A percentile compares a stretch with the other conserved stretches of the same genome.
These are phyloP conservation scores for Andalucia godoyi DNA, from an alignment of 78 protist species.

Conservation along the genomic window DNA sequence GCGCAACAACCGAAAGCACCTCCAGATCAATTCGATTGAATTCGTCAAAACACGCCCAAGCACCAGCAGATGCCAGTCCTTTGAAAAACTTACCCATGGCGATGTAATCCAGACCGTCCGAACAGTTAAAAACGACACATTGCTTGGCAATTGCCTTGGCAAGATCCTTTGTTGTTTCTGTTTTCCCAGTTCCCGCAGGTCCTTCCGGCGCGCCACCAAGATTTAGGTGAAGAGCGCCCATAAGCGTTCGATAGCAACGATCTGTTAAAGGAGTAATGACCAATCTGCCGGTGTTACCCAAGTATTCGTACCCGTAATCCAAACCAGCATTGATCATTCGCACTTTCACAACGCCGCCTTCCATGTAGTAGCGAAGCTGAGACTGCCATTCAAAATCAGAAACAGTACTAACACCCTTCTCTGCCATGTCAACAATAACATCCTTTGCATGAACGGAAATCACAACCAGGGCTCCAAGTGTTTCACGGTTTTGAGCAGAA, in stretches of 20 bases:
- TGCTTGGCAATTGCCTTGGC: conserved; percentile 71
- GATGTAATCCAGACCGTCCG: conserved; percentile 52
- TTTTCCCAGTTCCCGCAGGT: conserved; percentile 86
- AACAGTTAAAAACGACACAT: conserved; percentile 79
- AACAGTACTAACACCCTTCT: neutral
- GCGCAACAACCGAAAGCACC: conserved; percentile 74
- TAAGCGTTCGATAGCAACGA: conserved; percentile 78
- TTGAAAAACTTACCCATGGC: conserved; percentile 66
- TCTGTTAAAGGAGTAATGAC: conserved; percentile 82
- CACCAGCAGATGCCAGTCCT: conserved; percentile 47
- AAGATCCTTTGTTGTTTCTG: conserved; percentile 70
- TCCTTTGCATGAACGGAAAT: conserved; percentile 73
- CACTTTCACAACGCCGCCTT: conserved; percentile 18
- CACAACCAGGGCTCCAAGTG: conserved; percentile 51
- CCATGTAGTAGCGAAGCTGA: conserved; percentile 51
- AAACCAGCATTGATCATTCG: conserved; percentile 26
- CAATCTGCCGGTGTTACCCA: conserved; percentile 64
- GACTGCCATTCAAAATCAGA: conserved; percentile 65
- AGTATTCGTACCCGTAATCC: conserved; percentile 79
- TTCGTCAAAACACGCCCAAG: conserved; percentile 85
- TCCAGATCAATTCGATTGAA: conserved; percentile 82
- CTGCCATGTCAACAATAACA: conserved; percentile 27
- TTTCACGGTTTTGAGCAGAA: conserved; percentile 6
- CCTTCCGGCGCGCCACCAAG: conserved; percentile 85
- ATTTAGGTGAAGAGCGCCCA: conserved; percentile 67